Percentiles rank a stretch among this genome's conserved stretches.
Evolutionary conservation across 768 basidiomycete species (phyloP).

Genomic region (Leccinum pellstonianum): DNA sequence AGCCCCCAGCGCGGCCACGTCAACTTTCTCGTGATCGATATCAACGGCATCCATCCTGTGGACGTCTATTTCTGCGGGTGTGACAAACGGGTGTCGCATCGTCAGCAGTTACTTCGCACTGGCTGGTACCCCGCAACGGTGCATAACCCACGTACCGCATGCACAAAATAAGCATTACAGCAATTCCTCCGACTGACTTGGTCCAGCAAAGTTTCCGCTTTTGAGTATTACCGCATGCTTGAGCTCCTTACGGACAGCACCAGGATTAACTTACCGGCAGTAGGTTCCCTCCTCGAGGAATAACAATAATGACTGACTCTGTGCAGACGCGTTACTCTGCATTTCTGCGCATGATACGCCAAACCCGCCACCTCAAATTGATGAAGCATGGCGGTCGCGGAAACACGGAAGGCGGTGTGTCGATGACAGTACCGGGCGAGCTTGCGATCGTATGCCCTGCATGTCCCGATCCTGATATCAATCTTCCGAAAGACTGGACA

Average conservation of each 20-base stretch:
- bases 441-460: neutral
- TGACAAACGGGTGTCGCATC: neutral
- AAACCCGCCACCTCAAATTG: neutral
- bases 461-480: neutral
- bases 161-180: neutral
- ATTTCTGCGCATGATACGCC: neutral
- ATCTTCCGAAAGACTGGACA: neutral
- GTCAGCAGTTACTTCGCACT: neutral
- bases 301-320: neutral
- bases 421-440: neutral
- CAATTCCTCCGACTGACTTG: neutral
- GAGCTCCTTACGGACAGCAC: neutral
- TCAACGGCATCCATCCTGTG: neutral
- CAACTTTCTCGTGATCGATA: neutral
- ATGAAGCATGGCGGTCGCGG: neutral
- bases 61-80: neutral
- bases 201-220: neutral
- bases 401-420: neutral
- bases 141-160: neutral
- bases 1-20: neutral
- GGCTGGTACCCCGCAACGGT: neutral
- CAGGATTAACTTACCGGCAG: neutral
- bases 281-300: neutral
- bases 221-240: neutral
- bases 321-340: neutral